These are phyloP conservation scores for Neopestalotiopsis sp. DNA, from an alignment of 2,329 filamentous ascomycete species.

Conservation along the genomic window DNA sequence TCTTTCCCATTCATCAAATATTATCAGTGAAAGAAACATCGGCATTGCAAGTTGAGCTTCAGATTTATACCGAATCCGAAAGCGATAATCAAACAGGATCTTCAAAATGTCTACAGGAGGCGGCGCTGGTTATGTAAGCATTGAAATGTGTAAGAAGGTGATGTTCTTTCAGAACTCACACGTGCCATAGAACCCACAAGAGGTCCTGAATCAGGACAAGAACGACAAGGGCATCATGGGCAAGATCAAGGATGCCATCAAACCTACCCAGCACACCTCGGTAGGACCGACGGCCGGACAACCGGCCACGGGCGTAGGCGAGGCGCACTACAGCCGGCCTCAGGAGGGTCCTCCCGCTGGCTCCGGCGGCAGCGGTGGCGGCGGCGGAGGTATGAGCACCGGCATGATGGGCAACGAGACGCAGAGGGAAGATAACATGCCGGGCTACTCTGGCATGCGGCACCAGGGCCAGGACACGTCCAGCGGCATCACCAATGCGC, in stretches of 20 bases:
- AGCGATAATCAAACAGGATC: no score
- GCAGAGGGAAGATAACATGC: background rate
- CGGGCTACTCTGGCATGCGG: slow-evolving; percentile 1
- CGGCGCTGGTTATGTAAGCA: background rate
- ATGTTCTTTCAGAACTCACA: background rate
- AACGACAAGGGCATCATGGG: slow-evolving; percentile 1
- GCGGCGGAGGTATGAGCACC: background rate
- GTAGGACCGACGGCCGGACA: background rate
- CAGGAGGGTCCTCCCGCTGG: background rate
- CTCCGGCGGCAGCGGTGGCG: background rate
- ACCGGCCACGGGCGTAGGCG: background rate
- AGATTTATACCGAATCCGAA: no score
- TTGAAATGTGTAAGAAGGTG: no score
- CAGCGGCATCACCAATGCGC: background rate
- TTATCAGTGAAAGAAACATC: no score
- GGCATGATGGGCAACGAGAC: background rate
- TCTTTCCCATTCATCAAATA: no score
- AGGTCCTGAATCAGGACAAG: background rate
- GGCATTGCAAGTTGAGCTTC: no score
- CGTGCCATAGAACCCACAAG: background rate
- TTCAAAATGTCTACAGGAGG: slow-evolving; percentile 7
- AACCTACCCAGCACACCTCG: slow-evolving; percentile 5
- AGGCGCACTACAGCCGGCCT: background rate
- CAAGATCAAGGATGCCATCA: slow-evolving; percentile 9
- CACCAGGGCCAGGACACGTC: slow-evolving; percentile 11